Evolutionary conservation across 2,329 filamentous ascomycete species (phyloP), one percentile per base, ranked within the genome.

Genomic region (Alternaria gaisen): DNA sequence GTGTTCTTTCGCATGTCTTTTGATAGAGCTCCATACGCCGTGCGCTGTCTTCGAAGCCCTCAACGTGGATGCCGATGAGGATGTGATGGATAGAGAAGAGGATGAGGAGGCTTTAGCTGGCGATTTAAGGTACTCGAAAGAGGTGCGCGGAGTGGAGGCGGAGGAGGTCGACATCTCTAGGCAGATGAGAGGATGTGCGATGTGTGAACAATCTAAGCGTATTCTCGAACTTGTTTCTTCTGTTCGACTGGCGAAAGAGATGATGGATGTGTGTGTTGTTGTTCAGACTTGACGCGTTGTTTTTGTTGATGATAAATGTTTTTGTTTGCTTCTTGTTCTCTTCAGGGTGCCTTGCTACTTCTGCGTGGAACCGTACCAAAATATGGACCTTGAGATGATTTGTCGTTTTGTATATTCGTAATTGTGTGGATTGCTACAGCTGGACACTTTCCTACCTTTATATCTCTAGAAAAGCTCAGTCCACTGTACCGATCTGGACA

Each of bases 1-100:
- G 36, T 75, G 72, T 47, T 72, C 65, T 18, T 53, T 65, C 1
- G 60, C 61, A 32, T 66, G 65, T 10, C 57, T 43, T 56, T 71
- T 71, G 47, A 75, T 50, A 6, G 60, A 53, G 5, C 50, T 43
- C 67, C 67, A 72, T 2, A 68, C 14, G 26, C 50, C 41, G 14
- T 26, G 30, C 16, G 53, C 53, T 57, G 60, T 64, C 53, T 57
- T 63, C 51, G 18, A 11, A 14, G 18, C 53, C 16, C 42, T 58
- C 3, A 53, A 18, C 12, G 53, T 38, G 18, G 40, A 51, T 4
- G 43, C 32, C 18, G 52, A 47, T 10, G 53, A 58, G 3, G 63
- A 61, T 10, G 20, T 11, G 20, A 60, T 14, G 1, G 65, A 64
- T 7, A 28, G 20, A 7, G 38, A 40, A 7, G 60, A 42, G 4